Evolutionary conservation across 1,139 yeast genomes (phyloP), one percentile per base, ranked within the genome.

Genomic region (Geotrichum citri-aurantii): DNA sequence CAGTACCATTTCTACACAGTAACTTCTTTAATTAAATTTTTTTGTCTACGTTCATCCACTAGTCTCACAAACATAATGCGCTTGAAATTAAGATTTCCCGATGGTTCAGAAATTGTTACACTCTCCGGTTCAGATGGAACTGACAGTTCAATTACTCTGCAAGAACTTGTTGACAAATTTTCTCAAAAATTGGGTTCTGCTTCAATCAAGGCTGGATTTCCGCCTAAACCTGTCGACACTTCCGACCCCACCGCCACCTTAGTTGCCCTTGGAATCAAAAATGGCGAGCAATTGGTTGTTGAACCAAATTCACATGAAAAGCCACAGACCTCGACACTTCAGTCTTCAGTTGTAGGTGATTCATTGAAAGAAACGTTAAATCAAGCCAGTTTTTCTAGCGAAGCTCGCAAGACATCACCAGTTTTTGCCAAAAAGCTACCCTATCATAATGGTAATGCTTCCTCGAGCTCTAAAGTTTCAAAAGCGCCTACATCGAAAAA

Each of bases 281-380:
- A 79, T 59, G 90, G 90, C 1, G 91, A 86, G 60, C 85, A 81
- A 65, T 66, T 85, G 17, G 69, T 77, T 0, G 68, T 81, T 4
- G 79, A 52, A 59, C 40, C 12, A 1, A 33, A 33, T 14, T 11
- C 40, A 4, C n/a, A 12, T 5, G 40, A 44, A 51, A 40, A 24
- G 51, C 49, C 23, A 33, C 49, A 33, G 48, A 54, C 26, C 24
- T 2, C 40, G n/a, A n/a, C 40, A 19, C 14, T 23, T 24, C 5
- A 14, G 10, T 14, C 29, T 14, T 23, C 29, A 19, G 7, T 8
- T n/a, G 40, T 11, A 6, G 17, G n/a, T n/a, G 12, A 33, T n/a
- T 12, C 5, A 14, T 33, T 33, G 12, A n/a, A 33, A 33, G 17
- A 33, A n/a, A 33, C 10, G 40, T n/a, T 33, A 1, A 33, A 33